phyloP scores from a whole-genome alignment of 768 basidiomycete species.

The Boletales sp. region DNA sequence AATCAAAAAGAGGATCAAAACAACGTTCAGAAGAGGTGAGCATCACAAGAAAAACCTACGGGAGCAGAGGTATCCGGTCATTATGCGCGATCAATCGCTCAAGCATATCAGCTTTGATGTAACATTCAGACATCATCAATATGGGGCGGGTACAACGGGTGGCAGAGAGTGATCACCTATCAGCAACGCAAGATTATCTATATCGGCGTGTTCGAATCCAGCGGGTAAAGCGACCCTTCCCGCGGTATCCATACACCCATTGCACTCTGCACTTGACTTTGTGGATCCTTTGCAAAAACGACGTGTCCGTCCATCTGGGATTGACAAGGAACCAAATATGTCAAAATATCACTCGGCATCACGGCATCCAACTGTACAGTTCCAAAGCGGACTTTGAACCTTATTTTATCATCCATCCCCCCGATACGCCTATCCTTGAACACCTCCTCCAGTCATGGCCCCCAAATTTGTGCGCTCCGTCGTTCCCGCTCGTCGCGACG shows the following conservation, averaged over 20 bases:
- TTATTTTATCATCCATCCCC: conserved; percentile 38
- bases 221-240: conserved; percentile 77
- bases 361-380: conserved; percentile 51
- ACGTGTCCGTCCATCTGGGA: not conserved
- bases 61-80: conserved; percentile 88
- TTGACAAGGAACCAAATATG: conserved; percentile 26
- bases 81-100: conserved; percentile 93
- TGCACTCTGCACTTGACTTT: conserved; percentile 44
- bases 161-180: conserved; percentile 59
- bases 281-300: conserved; percentile 11
- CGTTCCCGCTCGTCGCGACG: not conserved
- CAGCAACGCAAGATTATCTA: conserved; percentile 82
- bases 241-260: conserved; percentile 78
- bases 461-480: conserved; percentile 64
- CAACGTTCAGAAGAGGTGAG: conserved; percentile 8
- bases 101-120: conserved; percentile 84
- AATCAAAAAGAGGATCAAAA: conserved; percentile 17
- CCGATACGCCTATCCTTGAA: not conserved
- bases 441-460: conserved; percentile 51
- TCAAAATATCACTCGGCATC: conserved; percentile 32
- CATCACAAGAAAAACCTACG: conserved; percentile 46
- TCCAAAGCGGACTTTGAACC: conserved; percentile 50
- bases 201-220: conserved; percentile 78
- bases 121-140: conserved; percentile 14
- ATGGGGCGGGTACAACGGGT: conserved; percentile 15